Conservation (phyloP, 129 eudicot genomes). For the Smallanthus sonchifolius region DNA sequence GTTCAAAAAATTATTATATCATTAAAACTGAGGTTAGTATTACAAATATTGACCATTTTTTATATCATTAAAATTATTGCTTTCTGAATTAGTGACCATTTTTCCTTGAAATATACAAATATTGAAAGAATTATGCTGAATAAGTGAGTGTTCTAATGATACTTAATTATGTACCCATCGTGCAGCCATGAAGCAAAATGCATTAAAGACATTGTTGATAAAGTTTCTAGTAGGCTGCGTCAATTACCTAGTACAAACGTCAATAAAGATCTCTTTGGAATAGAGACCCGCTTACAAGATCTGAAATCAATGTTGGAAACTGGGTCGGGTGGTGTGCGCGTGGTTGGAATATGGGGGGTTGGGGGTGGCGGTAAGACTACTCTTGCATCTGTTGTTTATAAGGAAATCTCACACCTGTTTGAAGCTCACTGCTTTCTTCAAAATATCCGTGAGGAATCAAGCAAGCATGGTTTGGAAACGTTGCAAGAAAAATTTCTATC, state of each 20-base stretch:
- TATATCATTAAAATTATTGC: too few relatives aligned
- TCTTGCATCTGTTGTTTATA: not conserved
- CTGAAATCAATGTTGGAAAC: not conserved
- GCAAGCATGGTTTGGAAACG: not conserved
- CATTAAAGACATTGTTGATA: not conserved
- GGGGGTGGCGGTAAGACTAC: conserved; percentile 3
- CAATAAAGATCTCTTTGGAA: not conserved
- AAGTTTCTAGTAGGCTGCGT: not conserved
- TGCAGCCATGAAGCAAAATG: not conserved
- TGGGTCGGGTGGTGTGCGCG: not conserved
- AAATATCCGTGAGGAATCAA: not conserved
- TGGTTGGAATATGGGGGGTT: conserved; percentile 9
- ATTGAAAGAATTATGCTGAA: too few relatives aligned
- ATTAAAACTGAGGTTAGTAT: too few relatives aligned
- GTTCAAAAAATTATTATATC: too few relatives aligned
- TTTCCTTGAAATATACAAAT: too few relatives aligned
- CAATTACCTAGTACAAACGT: not conserved
- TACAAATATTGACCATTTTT: too few relatives aligned
- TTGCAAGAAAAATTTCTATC: not conserved
- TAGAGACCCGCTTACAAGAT: not conserved
- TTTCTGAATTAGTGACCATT: too few relatives aligned
- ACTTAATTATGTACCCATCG: not conserved
- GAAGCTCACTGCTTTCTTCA: not conserved
- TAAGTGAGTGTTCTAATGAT: not conserved
- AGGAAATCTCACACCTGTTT: not conserved